phyloP scores from a whole-genome alignment of 805 yeast genomes.

The Candida sithepensis region DNA sequence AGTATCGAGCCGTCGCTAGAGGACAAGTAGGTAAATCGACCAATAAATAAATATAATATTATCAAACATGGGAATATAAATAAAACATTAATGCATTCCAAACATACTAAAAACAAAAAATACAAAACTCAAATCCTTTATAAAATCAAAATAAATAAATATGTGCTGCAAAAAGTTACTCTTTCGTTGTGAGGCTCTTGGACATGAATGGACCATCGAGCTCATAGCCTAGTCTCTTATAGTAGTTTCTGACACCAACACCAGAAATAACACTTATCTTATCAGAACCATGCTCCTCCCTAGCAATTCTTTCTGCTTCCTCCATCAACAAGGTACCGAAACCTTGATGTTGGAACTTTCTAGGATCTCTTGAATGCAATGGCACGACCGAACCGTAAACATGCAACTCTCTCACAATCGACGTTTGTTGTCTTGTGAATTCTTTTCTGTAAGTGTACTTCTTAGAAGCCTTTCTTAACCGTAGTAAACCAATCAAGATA shows the following conservation, averaged over 20 bases:
- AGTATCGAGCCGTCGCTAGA: constrained; percentile 54
- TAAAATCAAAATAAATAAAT: background rate
- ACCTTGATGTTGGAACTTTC: constrained; percentile 98
- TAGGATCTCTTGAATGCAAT: constrained; percentile 90
- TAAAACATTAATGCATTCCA: background rate
- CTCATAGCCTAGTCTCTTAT: constrained; percentile 84
- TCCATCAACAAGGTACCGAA: constrained; percentile 97
- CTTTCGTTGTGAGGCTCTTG: constrained; percentile 33
- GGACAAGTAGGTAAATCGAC: background rate
- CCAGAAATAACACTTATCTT: constrained; percentile 95
- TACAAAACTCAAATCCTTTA: background rate
- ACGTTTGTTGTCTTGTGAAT: constrained; percentile 76
- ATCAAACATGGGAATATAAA: too few species aligned
- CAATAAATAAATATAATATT: background rate
- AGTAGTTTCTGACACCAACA: constrained; percentile 96
- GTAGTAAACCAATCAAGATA: constrained; percentile 83
- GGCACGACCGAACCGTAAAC: constrained; percentile 98
- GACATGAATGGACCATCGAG: constrained; percentile 98
- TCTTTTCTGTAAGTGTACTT: constrained; percentile 90
- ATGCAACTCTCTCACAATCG: constrained; percentile 94
- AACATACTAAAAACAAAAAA: background rate
- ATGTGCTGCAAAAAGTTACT: background rate
- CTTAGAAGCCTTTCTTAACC: constrained; percentile 85
- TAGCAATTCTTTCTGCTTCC: constrained; percentile 94
- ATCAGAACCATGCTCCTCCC: constrained; percentile 88